These are phyloP conservation scores for Racocetra persica DNA, from an alignment of 371 early-diverging fungal genomes.

Conservation along the genomic window DNA sequence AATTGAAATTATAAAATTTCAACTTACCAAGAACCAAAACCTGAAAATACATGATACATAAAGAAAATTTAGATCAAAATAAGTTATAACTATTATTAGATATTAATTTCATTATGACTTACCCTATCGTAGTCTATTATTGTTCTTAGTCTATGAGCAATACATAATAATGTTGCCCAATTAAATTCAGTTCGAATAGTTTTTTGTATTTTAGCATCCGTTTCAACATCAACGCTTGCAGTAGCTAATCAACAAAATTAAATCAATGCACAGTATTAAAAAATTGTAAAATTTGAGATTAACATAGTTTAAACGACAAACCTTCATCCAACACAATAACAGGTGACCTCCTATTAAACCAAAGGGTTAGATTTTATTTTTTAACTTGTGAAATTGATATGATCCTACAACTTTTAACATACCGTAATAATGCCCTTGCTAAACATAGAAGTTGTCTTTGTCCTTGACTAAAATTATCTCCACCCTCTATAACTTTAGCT, in stretches of 20 bases:
- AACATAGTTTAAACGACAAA: conserved; percentile 43
- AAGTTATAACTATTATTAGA: conserved; percentile 34
- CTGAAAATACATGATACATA: not conserved
- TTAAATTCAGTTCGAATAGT: conserved; percentile 90
- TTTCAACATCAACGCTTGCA: conserved; percentile 86
- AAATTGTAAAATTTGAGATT: not conserved
- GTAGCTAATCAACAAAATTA: conserved; percentile 64
- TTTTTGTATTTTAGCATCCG: conserved; percentile 63
- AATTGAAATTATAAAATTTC: conserved; percentile 11
- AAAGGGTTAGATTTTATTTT: conserved; percentile 18
- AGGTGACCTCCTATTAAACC: conserved; percentile 53
- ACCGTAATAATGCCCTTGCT: conserved; percentile 81
- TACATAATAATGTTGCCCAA: conserved; percentile 89
- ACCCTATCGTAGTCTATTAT: conserved; percentile 56
- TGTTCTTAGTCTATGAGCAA: conserved; percentile 79
- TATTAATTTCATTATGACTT: conserved; percentile 11
- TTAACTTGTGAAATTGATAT: conserved; percentile 68
- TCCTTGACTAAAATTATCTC: conserved; percentile 73
- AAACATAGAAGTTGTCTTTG: conserved; percentile 40
- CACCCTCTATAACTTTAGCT: conserved; percentile 70
- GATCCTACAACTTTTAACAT: not conserved
- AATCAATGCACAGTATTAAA: conserved; percentile 53
- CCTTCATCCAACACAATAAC: conserved; percentile 42
- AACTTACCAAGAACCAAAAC: conserved; percentile 43
- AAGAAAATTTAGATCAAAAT: not conserved